Evolutionary conservation across 352 stramenopile species (phyloP), one percentile per base, ranked within the genome.

Genomic region (Pythium plurisporium): DNA sequence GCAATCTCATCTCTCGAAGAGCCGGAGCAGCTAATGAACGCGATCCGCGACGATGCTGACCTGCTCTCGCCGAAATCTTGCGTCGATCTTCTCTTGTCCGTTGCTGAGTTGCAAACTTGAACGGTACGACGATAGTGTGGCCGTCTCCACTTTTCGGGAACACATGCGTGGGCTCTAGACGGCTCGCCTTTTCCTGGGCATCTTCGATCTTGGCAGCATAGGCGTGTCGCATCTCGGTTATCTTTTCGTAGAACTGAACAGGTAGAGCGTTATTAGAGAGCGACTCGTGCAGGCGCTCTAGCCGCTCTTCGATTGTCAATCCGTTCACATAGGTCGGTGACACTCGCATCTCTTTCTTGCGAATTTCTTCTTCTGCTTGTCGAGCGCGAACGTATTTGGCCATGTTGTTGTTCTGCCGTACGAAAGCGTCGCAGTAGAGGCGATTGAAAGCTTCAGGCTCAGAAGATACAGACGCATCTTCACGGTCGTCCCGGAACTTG

Each of bases 161-260:
- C 2, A 19, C n/a, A 6, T 59, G 40, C 9, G 64, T 51, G 4
- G 62, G 66, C 23, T 70, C 55, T 15, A 82, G 48, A 10, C 66
- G 47, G 19, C 60, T 68, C 22, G 65, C 54, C 36, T 73, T 79
- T 12, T 68, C 53, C 12, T 64, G 52, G 12, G 61, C 55, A 5
- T 78, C 65, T 8, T 73, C 41, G 1, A 44, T 49, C 54, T 74
- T 79, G 19, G 63, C 48, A 14, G 68, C 60, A 0, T 73, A 57
- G 3, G 72, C 74, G 0, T 51, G 50, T 1, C 74, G 74, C 74
- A 87, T 87, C 2, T 63, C 37, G 14, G 69, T 45, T 26, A 87
- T 79, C 36, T 79, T 83, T 47, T 78, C 70, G 41, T 85, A 60
- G 51, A 76, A 87, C 33, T 80, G 55, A 2, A 71, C 67, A 0